Conservation (phyloP, 2,329 filamentous ascomycete species). For the Colletotrichum tabaci region DNA sequence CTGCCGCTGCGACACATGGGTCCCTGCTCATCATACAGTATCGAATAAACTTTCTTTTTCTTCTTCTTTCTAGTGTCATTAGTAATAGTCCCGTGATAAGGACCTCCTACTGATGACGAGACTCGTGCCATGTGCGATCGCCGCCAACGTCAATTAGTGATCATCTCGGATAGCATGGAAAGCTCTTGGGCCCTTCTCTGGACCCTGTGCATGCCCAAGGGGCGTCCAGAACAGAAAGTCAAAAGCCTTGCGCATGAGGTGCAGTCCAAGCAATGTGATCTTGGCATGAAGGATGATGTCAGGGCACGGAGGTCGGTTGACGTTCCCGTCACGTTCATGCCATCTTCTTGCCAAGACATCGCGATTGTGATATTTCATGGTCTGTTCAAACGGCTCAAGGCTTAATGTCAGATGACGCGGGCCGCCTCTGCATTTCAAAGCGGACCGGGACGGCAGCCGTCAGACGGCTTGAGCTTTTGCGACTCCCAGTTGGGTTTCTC, state of each 20-base stretch:
- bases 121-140: slow-evolving; percentile 8
- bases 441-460: not conserved
- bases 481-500: too few species aligned
- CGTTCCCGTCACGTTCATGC: slow-evolving; percentile 20
- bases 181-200: not conserved
- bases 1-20: not conserved
- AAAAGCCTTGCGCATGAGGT: slow-evolving; percentile 13
- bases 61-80: too few species aligned
- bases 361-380: not conserved
- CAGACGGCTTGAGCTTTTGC: too few species aligned
- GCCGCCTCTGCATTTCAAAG: too few species aligned
- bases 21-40: not conserved
- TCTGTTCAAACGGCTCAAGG: not conserved
- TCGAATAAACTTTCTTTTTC: slow-evolving; percentile 10
- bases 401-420: not conserved
- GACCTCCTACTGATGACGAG: not conserved
- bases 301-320: slow-evolving; percentile 1
- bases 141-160: not conserved
- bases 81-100: slow-evolving; percentile 1
- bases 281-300: slow-evolving; percentile 31
- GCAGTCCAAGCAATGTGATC: not conserved
- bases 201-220: not conserved
- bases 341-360: slow-evolving; percentile 16
- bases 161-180: slow-evolving; percentile 25
- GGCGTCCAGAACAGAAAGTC: not conserved